phyloP scores from a whole-genome alignment of 1,139 yeast species.

The Geotrichum siamense region DNA sequence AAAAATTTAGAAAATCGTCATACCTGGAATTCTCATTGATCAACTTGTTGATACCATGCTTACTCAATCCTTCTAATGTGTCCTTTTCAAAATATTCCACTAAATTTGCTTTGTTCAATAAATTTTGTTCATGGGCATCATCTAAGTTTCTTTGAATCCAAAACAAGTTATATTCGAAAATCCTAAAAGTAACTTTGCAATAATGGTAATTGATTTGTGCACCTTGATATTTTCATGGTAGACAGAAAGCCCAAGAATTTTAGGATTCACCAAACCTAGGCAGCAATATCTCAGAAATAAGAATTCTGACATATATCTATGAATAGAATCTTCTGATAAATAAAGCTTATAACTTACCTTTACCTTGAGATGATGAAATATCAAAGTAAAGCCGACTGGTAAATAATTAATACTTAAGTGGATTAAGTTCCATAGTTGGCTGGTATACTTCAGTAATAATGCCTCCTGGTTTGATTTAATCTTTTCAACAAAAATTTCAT shows the following conservation, averaged over 20 bases:
- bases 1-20: neutral
- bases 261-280: constrained; percentile 87
- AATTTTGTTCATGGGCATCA: constrained; percentile 63
- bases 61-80: constrained; percentile 25
- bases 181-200: constrained; percentile 76
- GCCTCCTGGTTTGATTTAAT: constrained; percentile 38
- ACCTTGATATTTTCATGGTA: constrained; percentile 56
- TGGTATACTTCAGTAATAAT: constrained; percentile 48
- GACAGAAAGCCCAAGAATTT: constrained; percentile 64
- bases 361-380: constrained; percentile 30
- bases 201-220: constrained; percentile 69
- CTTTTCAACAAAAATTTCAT: constrained; percentile 27
- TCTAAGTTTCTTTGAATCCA: constrained; percentile 76
- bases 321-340: constrained; percentile 2
- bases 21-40: neutral
- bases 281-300: constrained; percentile 80
- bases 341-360: constrained; percentile 18
- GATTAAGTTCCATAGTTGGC: constrained; percentile 66
- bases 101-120: constrained; percentile 54
- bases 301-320: constrained; percentile 69
- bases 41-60: neutral
- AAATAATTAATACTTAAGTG: constrained; percentile 64
- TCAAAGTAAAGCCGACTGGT: constrained; percentile 57
- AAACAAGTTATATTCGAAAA: constrained; percentile 71
- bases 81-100: constrained; percentile 62